Conservation (phyloP, 164 flowering plant species). For the Piper longum region DNA sequence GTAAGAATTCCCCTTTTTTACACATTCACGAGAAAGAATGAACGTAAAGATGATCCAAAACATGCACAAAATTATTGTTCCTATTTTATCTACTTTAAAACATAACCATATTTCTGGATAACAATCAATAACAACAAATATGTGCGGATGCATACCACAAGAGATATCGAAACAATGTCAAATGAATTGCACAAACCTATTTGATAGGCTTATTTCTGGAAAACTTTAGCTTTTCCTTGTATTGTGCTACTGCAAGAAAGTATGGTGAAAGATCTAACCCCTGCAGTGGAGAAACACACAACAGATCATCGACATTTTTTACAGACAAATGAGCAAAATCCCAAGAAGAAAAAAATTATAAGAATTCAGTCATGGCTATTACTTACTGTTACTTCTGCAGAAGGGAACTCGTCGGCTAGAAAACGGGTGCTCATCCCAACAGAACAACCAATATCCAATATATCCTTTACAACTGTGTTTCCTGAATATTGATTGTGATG, state of each 20-base stretch:
- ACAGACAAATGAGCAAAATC: background rate
- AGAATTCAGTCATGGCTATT: background rate
- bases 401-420: slow-evolving; percentile 49
- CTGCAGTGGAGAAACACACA: slow-evolving; percentile 11
- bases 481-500: slow-evolving; percentile 38
- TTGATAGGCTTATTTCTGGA: slow-evolving; percentile 20
- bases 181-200: slow-evolving; percentile 61
- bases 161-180: slow-evolving; percentile 45
- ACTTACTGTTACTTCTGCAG: slow-evolving; percentile 24
- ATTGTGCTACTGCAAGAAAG: slow-evolving; percentile 63
- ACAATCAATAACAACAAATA: no score
- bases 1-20: no score
- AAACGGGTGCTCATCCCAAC: slow-evolving; percentile 53
- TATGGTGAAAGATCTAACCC: slow-evolving; percentile 67
- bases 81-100: no score
- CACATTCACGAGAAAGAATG: no score
- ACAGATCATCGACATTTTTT: background rate
- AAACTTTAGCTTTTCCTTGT: slow-evolving; percentile 33
- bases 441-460: slow-evolving; percentile 62
- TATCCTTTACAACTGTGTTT: slow-evolving; percentile 23
- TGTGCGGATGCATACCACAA: slow-evolving; percentile 29
- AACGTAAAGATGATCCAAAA: no score
- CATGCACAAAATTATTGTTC: no score
- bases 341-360: background rate
- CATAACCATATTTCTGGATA: no score